Conservation (phyloP, 1,139 yeast genomes). For the Protomyces macrosporus region DNA sequence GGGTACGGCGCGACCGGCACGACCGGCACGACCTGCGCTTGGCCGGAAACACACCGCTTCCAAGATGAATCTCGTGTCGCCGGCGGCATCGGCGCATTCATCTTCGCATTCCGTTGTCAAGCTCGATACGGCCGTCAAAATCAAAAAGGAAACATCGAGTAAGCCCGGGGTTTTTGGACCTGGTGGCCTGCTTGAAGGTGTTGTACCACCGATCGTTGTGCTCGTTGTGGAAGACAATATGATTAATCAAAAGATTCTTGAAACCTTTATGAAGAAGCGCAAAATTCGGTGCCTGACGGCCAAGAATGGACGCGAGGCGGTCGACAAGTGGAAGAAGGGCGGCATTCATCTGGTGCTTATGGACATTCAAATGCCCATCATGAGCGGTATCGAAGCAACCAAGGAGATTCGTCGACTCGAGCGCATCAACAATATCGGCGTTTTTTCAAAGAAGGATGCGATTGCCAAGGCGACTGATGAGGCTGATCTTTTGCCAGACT, state of each 20-base stretch:
- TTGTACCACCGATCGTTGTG: conserved; percentile 74
- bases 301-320: conserved; percentile 85
- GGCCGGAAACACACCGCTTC: conserved; percentile 9
- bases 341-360: conserved; percentile 86
- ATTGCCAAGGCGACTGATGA: conserved; percentile 35
- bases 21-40: conserved; percentile 1
- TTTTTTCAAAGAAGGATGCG: conserved; percentile 48
- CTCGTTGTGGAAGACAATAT: conserved; percentile 93
- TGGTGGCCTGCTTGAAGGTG: conserved; percentile 35
- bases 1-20: background rate
- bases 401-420: conserved; percentile 82
- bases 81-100: conserved; percentile 8
- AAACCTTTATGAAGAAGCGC: conserved; percentile 82
- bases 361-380: conserved; percentile 92
- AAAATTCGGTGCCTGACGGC: conserved; percentile 82
- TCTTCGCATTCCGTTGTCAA: background rate
- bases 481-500: conserved; percentile 48
- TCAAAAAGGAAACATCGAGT: background rate
- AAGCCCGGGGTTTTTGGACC: background rate
- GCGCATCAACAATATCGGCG: conserved; percentile 74
- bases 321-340: conserved; percentile 86
- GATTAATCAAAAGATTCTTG: conserved; percentile 86
- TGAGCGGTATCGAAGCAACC: conserved; percentile 90
- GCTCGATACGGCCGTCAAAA: background rate
- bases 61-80: conserved; percentile 16